Percentiles rank a stretch among this genome's conserved stretches.
phyloP scores from a whole-genome alignment of 2,329 filamentous ascomycete species.

The Amylocarpus encephaloides region DNA sequence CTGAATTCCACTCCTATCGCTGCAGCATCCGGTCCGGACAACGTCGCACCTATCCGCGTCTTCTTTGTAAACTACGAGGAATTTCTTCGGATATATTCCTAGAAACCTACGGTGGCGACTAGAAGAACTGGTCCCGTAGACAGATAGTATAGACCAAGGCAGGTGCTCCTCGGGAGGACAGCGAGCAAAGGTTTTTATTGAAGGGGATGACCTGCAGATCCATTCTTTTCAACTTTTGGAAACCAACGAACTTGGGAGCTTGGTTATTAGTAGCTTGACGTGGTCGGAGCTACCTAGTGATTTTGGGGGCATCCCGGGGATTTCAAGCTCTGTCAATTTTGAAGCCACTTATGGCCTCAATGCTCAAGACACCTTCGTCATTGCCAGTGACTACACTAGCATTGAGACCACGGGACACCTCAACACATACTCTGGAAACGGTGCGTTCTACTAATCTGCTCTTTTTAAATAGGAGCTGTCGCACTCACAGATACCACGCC shows the following conservation, averaged over 20 bases:
- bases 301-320: neutral
- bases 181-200: neutral
- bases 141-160: neutral
- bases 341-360: neutral
- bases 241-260: neutral
- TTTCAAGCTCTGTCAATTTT: neutral
- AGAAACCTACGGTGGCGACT: neutral
- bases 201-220: constrained; percentile 1
- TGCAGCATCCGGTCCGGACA: neutral
- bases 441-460: too few relatives aligned
- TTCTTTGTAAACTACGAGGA: constrained; percentile 4
- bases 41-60: neutral
- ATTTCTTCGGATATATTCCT: constrained; percentile 3
- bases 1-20: constrained; percentile 2
- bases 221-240: constrained; percentile 1
- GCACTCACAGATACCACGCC: neutral
- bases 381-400: neutral
- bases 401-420: neutral
- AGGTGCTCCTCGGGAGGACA: neutral
- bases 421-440: neutral
- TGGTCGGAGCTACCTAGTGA: neutral
- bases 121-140: constrained; percentile 1
- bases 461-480: neutral
- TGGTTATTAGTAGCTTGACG: neutral
- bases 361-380: neutral